A percentile compares a stretch with the other conserved stretches of the same genome.
phyloP scores from a whole-genome alignment of 2,329 filamentous ascomycete species.

The Aspergillus neoniger region DNA sequence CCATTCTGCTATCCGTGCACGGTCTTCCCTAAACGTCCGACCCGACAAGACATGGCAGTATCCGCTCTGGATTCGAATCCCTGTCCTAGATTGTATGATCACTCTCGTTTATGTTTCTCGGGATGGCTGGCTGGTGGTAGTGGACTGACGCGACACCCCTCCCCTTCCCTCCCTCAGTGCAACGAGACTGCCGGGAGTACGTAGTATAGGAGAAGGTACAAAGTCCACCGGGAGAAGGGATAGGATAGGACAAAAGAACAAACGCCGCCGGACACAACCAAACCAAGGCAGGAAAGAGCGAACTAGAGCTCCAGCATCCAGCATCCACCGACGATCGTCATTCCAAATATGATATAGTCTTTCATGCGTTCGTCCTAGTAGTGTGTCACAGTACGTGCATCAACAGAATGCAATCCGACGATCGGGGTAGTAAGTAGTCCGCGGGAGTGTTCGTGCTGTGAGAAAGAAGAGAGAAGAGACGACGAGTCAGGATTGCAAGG shows the following conservation, averaged over 20 bases:
- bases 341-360: background rate
- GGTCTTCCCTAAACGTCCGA: background rate
- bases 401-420: background rate
- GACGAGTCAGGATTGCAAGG: background rate
- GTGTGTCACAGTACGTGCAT: background rate
- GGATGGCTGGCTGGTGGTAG: background rate
- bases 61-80: background rate
- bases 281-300: background rate
- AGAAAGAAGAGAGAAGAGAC: too few relatives aligned
- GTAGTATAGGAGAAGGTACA: too few relatives aligned
- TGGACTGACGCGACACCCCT: background rate
- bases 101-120: background rate
- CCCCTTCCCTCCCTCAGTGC: background rate
- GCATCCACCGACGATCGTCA: slow-evolving; percentile 1
- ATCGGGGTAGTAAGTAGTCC: background rate
- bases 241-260: background rate
- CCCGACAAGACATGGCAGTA: background rate
- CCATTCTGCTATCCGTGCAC: background rate
- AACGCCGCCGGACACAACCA: background rate
- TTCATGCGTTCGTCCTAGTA: background rate
- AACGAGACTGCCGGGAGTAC: background rate
- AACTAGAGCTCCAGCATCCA: background rate
- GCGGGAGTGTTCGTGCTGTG: background rate
- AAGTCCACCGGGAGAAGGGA: too few relatives aligned
- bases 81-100: background rate